Evolutionary conservation across 2,329 filamentous ascomycete genomes (phyloP).

Genomic region (Sporothrix sp.): DNA sequence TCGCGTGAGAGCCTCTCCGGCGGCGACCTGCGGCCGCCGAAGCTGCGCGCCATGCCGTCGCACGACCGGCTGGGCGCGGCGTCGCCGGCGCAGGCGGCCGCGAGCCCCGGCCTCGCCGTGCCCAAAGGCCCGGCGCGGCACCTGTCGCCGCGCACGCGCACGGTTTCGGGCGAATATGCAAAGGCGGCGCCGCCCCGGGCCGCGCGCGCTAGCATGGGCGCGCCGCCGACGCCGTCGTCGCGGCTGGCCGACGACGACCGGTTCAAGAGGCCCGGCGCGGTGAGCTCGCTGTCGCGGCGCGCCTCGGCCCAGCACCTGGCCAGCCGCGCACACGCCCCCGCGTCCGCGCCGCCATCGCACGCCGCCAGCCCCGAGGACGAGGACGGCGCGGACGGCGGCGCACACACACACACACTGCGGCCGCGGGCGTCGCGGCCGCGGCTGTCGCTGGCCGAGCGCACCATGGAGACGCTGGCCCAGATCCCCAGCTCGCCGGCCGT

Average conservation of each 20-base stretch:
- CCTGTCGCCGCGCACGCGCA: conserved; percentile 13
- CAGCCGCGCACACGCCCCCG: not conserved
- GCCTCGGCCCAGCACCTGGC: conserved; percentile 12
- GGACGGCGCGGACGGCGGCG: too few relatives aligned
- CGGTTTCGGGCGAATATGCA: conserved; percentile 17
- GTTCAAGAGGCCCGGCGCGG: conserved; percentile 11
- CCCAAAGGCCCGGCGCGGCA: conserved; percentile 8
- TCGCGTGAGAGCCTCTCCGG: conserved; percentile 19
- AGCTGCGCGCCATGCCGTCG: conserved; percentile 32
- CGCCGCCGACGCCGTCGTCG: not conserved
- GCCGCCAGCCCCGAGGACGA: conserved; percentile 1
- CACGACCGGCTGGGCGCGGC: conserved; percentile 28
- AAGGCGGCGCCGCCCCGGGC: not conserved
- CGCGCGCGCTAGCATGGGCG: not conserved
- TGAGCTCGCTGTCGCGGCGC: conserved; percentile 12
- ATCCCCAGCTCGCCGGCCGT: conserved; percentile 69
- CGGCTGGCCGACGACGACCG: conserved; percentile 6
- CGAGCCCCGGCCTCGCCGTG: conserved; percentile 5
- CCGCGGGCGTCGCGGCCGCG: conserved; percentile 22
- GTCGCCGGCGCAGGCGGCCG: not conserved
- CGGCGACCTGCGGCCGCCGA: conserved; percentile 30
- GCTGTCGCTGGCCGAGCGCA: conserved; percentile 69
- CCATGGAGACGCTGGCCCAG: conserved; percentile 71
- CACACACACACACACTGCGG: not conserved
- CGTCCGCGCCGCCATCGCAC: conserved; percentile 12